phyloP scores from a whole-genome alignment of 1,284 basidiomycete genomes.

The Sphagnurus paluster region DNA sequence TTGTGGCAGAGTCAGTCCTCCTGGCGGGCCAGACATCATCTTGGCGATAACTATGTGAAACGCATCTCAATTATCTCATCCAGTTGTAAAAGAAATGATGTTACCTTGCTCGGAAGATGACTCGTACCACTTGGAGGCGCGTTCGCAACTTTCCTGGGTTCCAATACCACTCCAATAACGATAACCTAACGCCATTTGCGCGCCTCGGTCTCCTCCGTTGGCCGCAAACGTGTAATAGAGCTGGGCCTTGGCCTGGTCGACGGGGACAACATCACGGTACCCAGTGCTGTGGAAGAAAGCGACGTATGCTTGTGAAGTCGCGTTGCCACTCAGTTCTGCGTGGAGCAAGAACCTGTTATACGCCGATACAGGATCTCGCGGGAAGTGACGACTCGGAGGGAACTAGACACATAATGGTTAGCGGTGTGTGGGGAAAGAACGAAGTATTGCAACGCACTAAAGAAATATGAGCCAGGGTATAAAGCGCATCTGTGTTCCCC shows the following conservation, averaged over 20 bases:
- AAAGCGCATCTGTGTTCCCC: constrained; percentile 78
- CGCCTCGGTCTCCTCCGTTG: constrained; percentile 81
- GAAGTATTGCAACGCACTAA: constrained; percentile 51
- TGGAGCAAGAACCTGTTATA: constrained; percentile 63
- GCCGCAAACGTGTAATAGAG: constrained; percentile 94
- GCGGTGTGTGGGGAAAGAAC: not conserved
- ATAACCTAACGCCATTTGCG: constrained; percentile 93
- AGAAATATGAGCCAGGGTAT: constrained; percentile 68
- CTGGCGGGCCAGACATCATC: constrained; percentile 87
- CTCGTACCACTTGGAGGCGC: constrained; percentile 86
- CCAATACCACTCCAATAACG: constrained; percentile 97
- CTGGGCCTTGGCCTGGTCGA: constrained; percentile 77
- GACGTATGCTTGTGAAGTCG: constrained; percentile 80
- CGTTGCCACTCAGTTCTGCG: constrained; percentile 69
- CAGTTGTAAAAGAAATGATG: constrained; percentile 17
- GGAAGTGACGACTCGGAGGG: constrained; percentile 66
- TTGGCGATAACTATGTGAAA: constrained; percentile 58
- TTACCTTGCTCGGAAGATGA: constrained; percentile 80
- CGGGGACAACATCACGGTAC: constrained; percentile 68
- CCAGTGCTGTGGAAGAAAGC: constrained; percentile 90
- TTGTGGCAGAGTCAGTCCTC: constrained; percentile 85
- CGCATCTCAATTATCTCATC: constrained; percentile 7
- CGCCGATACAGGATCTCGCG: constrained; percentile 57
- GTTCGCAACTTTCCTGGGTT: constrained; percentile 80
- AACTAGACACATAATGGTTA: constrained; percentile 44